Evolutionary conservation across 768 basidiomycete species (phyloP), one percentile per base, ranked within the genome.

Genomic region (Imleria badia): DNA sequence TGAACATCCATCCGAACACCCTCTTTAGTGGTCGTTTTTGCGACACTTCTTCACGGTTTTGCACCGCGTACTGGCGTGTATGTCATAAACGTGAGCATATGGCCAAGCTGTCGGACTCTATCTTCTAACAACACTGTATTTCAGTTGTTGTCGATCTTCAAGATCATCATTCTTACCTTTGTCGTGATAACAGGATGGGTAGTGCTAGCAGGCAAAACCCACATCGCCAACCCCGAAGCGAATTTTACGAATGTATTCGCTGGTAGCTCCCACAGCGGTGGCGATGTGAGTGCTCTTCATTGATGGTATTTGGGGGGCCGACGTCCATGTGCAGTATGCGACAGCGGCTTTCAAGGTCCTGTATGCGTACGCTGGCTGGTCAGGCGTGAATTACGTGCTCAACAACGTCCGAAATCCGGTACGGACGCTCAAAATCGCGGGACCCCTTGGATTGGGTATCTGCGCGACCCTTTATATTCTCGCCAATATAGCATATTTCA

Each of bases 301-400:
- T n/a, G 8, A 17, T 11, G 23, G 20, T 8, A 2, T 22, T 14
- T 10, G 19, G 15, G 6, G 26, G 26, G 26, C 23, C 13, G 30
- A 51, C 17, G 44, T 36, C 15, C 1, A 26, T 12, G 38, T 8
- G 17, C 48, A 83, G 82, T 85, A 83, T 51, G 83, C 81, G 1
- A 81, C 82, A 0, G 83, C 81, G 3, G 82, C 76, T 1, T 82
- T 81, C 76, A 83, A 84, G 56, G 80, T 85, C 23, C 67, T 84
- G 22, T 72, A 74, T 51, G 64, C 76, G 1, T 80, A 77, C 52
- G 39, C 63, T 2, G 82, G 82, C 6, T 83, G 83, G 82, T 79
- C 78, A 2, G 79, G 78, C 41, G 78, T 80, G 23, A 83, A 83
- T 60, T 81, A 81, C 49, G 83, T 84, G 17, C 58, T 59, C 19